Percentiles rank a stretch among this genome's conserved stretches.
These are phyloP conservation scores for Solanum chmielewskii DNA, from an alignment of 257 asterid genomes.

Conservation along the genomic window DNA sequence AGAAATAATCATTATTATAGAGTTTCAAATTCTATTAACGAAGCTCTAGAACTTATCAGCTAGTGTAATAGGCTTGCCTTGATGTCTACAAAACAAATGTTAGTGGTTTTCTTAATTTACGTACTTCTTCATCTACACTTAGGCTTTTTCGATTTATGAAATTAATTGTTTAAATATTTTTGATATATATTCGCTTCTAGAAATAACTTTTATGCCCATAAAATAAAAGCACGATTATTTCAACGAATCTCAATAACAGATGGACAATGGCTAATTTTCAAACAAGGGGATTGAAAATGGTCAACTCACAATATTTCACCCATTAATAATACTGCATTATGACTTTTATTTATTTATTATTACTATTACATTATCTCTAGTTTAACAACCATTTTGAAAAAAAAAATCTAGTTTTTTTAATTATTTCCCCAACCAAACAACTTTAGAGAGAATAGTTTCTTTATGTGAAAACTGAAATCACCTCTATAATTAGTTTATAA, in stretches of 20 bases:
- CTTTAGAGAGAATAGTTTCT: background rate
- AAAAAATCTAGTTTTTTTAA: background rate
- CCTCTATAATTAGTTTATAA: background rate
- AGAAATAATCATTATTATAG: background rate
- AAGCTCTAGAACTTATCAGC: background rate
- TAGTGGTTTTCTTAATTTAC: background rate
- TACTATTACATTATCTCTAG: background rate
- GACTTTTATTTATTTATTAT: background rate
- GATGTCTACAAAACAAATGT: background rate
- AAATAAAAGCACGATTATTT: background rate
- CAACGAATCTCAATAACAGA: background rate
- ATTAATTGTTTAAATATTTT: background rate
- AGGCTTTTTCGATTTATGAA: background rate
- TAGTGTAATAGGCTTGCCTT: background rate
- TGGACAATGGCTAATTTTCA: background rate
- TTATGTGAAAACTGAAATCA: background rate
- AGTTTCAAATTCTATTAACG: background rate
- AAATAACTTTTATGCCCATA: background rate
- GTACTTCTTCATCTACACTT: background rate
- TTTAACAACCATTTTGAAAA: background rate
- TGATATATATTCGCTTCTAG: background rate
- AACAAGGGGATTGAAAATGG: background rate
- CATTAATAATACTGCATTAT: background rate
- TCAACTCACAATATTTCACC: background rate
- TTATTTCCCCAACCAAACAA: background rate